Conservation (phyloP, 2,329 filamentous ascomycete species). For the Albophoma yamanashiensis region DNA sequence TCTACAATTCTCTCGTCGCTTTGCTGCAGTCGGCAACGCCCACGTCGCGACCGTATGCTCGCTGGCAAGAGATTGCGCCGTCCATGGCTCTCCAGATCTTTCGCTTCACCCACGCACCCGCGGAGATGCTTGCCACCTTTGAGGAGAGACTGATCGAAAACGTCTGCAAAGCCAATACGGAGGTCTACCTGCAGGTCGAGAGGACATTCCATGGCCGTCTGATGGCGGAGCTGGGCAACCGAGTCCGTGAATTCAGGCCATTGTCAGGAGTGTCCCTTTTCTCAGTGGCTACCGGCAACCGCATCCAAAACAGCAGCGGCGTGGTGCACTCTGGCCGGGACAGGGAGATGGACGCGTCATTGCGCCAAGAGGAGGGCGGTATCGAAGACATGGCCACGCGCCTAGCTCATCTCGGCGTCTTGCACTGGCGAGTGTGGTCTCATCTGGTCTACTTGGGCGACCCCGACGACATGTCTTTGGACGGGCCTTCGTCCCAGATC, state of each 20-base stretch:
- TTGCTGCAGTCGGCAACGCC: slow-evolving; percentile 41
- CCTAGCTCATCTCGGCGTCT: slow-evolving; percentile 69
- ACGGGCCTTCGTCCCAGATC: slow-evolving; percentile 12
- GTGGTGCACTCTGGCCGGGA: slow-evolving; percentile 19
- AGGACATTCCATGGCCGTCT: slow-evolving; percentile 37
- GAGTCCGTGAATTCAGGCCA: slow-evolving; percentile 41
- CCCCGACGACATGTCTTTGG: slow-evolving; percentile 22
- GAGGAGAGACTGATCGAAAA: slow-evolving; percentile 37
- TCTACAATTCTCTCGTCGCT: slow-evolving; percentile 43
- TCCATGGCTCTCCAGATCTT: slow-evolving; percentile 48
- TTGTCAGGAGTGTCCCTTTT: slow-evolving; percentile 44
- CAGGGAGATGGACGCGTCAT: slow-evolving; percentile 21
- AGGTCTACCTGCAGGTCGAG: slow-evolving; percentile 38
- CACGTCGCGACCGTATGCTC: slow-evolving; percentile 27
- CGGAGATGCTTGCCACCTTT: slow-evolving; percentile 34
- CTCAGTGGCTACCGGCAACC: slow-evolving; percentile 42
- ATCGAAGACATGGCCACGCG: slow-evolving; percentile 63
- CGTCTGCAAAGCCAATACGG: slow-evolving; percentile 30
- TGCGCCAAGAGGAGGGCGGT: slow-evolving; percentile 39
- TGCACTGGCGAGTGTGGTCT: slow-evolving; percentile 88
- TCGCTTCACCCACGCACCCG: slow-evolving; percentile 41
- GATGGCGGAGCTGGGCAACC: slow-evolving; percentile 33
- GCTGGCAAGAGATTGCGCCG: slow-evolving; percentile 42
- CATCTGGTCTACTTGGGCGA: slow-evolving; percentile 56
- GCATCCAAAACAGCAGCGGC: slow-evolving; percentile 26